A percentile compares a stretch with the other conserved stretches of the same genome.
Conservation (phyloP, 2,329 filamentous ascomycete species). For the Trichothecium roseum region DNA sequence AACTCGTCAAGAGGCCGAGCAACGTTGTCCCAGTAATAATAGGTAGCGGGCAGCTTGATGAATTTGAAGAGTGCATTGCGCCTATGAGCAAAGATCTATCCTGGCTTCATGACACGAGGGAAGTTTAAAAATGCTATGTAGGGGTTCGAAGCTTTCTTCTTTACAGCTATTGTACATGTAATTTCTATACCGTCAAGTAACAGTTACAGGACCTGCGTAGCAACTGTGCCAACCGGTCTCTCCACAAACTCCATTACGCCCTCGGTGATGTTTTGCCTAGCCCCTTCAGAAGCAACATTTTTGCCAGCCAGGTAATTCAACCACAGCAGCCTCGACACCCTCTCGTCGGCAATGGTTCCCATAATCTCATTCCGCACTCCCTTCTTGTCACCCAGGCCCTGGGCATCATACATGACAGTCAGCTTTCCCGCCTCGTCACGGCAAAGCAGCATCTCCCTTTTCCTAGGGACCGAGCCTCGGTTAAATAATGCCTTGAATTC, state of each 20-base stretch:
- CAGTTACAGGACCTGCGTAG: conserved; percentile 56
- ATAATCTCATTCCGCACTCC: conserved; percentile 39
- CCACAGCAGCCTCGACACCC: conserved; percentile 76
- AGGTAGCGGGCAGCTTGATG: too few species aligned
- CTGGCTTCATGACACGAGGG: too few species aligned
- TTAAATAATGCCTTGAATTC: conserved; percentile 78
- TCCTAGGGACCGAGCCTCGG: conserved; percentile 70
- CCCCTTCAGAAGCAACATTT: conserved; percentile 75
- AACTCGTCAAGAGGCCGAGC: too few species aligned
- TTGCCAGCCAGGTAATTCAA: conserved; percentile 80
- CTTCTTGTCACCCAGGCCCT: conserved; percentile 38
- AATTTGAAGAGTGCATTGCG: too few species aligned
- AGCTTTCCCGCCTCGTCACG: conserved; percentile 57
- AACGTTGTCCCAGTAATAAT: too few species aligned
- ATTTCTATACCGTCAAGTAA: background rate
- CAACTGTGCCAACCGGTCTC: conserved; percentile 77
- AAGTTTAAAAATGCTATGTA: too few species aligned
- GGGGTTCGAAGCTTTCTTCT: too few species aligned
- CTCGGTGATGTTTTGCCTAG: conserved; percentile 72
- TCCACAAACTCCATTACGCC: conserved; percentile 84
- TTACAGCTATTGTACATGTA: conserved; percentile 11
- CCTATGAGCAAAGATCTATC: too few species aligned
- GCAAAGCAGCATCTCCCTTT: conserved; percentile 63
- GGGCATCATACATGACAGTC: conserved; percentile 57
- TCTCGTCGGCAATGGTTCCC: conserved; percentile 66